phyloP scores from a whole-genome alignment of 1,139 yeast genomes.

The Lodderomyces theae region DNA sequence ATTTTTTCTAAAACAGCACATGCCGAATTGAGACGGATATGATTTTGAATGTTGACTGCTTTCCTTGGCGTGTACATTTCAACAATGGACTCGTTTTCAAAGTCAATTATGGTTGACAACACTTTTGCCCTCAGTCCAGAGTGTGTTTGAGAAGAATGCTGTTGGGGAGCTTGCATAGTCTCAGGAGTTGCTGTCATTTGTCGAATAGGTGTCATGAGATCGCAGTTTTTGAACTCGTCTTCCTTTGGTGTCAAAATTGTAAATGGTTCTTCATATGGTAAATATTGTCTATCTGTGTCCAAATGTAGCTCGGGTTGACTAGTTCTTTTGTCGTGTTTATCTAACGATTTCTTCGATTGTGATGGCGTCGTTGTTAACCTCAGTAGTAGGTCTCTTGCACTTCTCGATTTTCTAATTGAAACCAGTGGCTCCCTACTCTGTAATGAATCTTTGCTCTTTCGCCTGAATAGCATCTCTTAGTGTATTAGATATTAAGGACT shows the following conservation, averaged over 20 bases:
- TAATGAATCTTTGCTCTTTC: constrained; percentile 1
- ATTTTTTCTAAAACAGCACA: constrained; percentile 1
- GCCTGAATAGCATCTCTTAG: constrained; percentile 7
- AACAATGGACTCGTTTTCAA: constrained; percentile 8
- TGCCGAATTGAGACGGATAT: background rate
- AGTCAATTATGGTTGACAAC: constrained; percentile 4
- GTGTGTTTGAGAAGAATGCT: background rate
- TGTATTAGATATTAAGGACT: no score
- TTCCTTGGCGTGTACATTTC: constrained; percentile 7
- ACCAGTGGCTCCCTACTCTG: background rate
- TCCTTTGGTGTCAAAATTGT: background rate
- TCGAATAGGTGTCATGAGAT: background rate
- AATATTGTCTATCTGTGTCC: background rate
- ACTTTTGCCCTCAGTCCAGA: background rate
- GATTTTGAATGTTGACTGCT: background rate
- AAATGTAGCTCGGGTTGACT: background rate
- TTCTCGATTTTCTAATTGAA: constrained; percentile 9
- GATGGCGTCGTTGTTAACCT: constrained; percentile 9
- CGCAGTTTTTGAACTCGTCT: background rate
- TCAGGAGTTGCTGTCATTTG: background rate
- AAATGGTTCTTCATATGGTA: background rate
- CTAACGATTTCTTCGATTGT: background rate
- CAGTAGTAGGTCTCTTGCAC: constrained; percentile 11
- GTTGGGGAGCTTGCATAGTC: constrained; percentile 1
- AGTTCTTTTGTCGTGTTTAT: background rate